Evolutionary conservation across 1,284 basidiomycete genomes (phyloP).

Genomic region (Pseudozyma sp.): DNA sequence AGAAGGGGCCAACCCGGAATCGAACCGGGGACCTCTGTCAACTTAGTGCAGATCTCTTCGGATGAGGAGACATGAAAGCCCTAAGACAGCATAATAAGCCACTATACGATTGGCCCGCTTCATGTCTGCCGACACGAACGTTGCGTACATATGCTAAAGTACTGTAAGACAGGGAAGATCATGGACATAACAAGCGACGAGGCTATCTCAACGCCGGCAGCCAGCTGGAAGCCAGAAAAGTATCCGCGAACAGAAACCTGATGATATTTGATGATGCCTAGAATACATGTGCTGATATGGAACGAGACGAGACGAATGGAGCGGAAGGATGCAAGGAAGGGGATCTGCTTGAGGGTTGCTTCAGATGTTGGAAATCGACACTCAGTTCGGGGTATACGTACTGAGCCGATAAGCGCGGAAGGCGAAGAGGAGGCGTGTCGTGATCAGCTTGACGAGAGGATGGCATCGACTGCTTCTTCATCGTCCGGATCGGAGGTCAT

Average conservation of each 20-base stretch:
- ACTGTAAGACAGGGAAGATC: no score
- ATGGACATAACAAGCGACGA: background rate
- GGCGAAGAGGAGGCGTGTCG: background rate
- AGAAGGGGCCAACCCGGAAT: conserved; percentile 33
- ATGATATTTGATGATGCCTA: background rate
- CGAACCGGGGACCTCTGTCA: conserved; percentile 49
- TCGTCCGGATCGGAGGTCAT: conserved; percentile 5
- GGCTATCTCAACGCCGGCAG: no score
- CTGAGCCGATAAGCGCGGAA: no score
- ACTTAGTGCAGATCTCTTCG: conserved; percentile 22
- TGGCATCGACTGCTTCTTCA: conserved; percentile 17
- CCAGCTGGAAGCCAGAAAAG: no score
- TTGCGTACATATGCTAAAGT: conserved; percentile 1
- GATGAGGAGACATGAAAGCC: conserved; percentile 10
- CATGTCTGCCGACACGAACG: background rate
- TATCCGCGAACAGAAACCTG: background rate
- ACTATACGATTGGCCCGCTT: conserved; percentile 49
- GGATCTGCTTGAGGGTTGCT: background rate
- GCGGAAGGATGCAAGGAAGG: background rate
- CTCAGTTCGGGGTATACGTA: background rate
- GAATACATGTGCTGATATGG: conserved; percentile 3
- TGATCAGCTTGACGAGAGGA: conserved; percentile 16
- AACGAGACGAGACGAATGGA: background rate
- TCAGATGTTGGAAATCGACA: background rate
- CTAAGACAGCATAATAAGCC: conserved; percentile 61